Percentiles rank a stretch among this genome's conserved stretches.
phyloP scores from a whole-genome alignment of 495 filamentous ascomycete species.

The Neurospora sp. region DNA sequence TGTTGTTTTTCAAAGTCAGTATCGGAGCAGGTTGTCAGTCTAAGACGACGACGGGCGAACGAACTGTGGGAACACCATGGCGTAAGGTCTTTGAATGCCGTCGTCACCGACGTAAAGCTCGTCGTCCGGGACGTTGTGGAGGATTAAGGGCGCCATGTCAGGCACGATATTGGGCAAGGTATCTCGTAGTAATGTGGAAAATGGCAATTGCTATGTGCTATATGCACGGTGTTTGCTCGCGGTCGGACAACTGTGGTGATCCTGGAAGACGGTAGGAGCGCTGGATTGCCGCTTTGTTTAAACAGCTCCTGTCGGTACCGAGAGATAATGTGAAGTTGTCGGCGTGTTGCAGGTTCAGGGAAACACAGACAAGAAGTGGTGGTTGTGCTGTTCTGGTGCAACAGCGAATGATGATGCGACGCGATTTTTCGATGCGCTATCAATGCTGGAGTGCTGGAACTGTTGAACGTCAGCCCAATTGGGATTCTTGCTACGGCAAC shows the following conservation, averaged over 20 bases:
- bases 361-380: neutral
- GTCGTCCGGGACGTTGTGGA: conserved; percentile 50
- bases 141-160: conserved; percentile 44
- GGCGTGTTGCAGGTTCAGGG: neutral
- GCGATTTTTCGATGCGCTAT: neutral
- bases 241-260: neutral
- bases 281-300: neutral
- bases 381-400: neutral
- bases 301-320: neutral
- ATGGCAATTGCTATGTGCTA: neutral
- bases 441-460: neutral
- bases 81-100: conserved; percentile 44
- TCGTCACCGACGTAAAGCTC: conserved; percentile 48
- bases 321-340: neutral
- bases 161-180: neutral
- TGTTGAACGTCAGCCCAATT: neutral
- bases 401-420: neutral
- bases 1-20: conserved; percentile 5
- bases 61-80: conserved; percentile 46
- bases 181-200: neutral
- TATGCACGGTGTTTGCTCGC: neutral
- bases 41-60: conserved; percentile 10
- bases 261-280: neutral
- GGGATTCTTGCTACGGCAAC: neutral
- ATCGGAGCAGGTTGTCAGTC: neutral